Evolutionary conservation across 306 rosid species (phyloP).

Genomic region (Cucumis sativus): Cucumber_9930_V3 NC_026659.2:2350501-2351000

Average conservation of each 20-base stretch:
- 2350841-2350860: conserved; percentile 94
- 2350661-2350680: not conserved
- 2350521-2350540: no score
- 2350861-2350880: conserved; percentile 89
- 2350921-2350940: not conserved
- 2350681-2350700: not conserved
- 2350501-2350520: no score
- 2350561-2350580: no score
- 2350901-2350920: not conserved
- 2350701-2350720: not conserved
- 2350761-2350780: conserved; percentile 87
- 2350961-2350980: not conserved
- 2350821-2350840: conserved; percentile 82
- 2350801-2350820: conserved; percentile 98
- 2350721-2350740: conserved; percentile 49
- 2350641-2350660: not conserved
- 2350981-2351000: not conserved
- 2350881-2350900: conserved; percentile 87
- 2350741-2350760: conserved; percentile 85
- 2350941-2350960: not conserved
- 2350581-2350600: no score
- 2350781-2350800: conserved; percentile 78
- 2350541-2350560: no score
- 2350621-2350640: not conserved
- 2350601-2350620: not conserved